Percentiles rank a stretch among this genome's conserved stretches.
Evolutionary conservation across 164 flowering plant species (phyloP).

Genomic region (Echeveria elegans): DNA sequence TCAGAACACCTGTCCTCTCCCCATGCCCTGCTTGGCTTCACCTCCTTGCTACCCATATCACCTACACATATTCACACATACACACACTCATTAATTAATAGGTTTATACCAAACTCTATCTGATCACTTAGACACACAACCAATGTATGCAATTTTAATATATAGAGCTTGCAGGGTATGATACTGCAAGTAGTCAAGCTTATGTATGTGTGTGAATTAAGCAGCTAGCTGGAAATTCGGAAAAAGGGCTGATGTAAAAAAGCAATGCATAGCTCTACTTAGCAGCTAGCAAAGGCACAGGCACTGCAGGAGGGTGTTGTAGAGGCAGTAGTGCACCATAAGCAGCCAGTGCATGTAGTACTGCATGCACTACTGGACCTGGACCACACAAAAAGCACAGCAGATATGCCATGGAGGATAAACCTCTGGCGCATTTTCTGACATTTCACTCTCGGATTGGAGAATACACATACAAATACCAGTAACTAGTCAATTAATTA

Average conservation of each 20-base stretch:
- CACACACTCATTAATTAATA: no score
- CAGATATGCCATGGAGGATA: neutral
- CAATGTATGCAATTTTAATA: no score
- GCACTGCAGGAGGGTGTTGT: neutral
- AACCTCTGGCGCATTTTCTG: neutral
- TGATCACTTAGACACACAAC: no score
- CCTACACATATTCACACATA: neutral
- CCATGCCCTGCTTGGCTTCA: conserved; percentile 11
- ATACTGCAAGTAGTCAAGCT: no score
- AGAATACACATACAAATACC: neutral
- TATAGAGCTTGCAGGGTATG: no score
- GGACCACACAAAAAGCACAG: neutral
- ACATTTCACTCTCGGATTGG: neutral
- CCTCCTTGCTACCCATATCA: neutral
- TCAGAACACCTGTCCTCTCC: conserved; percentile 12
- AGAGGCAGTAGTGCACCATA: neutral
- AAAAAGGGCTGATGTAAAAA: neutral
- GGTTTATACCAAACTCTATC: no score
- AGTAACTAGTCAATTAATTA: neutral
- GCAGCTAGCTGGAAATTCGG: neutral
- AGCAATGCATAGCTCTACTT: neutral
- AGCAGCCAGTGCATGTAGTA: conserved; percentile 7
- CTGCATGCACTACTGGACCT: neutral
- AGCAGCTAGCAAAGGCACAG: neutral
- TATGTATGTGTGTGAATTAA: neutral